These are phyloP conservation scores for Thuja plicata DNA, from an alignment of 83 land plant genomes.

Conservation along the genomic window DNA sequence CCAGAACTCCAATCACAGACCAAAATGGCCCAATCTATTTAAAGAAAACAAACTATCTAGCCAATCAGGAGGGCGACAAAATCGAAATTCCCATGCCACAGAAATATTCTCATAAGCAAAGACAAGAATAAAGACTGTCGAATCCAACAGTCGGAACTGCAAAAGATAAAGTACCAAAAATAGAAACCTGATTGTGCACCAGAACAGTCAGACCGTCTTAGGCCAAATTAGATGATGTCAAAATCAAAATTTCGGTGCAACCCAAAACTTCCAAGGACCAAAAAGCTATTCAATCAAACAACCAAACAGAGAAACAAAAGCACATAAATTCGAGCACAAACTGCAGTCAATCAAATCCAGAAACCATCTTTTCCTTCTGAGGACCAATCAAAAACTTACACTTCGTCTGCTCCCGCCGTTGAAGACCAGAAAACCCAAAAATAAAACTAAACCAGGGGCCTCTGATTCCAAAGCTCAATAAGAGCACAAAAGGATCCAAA, in stretches of 20 bases:
- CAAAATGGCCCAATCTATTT: neutral
- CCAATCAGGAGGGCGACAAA: neutral
- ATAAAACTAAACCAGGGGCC: neutral
- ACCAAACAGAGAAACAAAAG: neutral
- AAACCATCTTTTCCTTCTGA: neutral
- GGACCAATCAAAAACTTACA: neutral
- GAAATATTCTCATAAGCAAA: neutral
- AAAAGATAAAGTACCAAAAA: neutral
- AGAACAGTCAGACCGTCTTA: neutral
- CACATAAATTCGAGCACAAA: neutral
- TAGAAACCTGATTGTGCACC: neutral
- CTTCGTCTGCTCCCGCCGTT: neutral
- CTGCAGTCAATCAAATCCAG: neutral
- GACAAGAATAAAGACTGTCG: neutral
- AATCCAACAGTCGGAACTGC: neutral
- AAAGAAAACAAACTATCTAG: neutral
- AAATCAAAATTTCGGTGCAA: neutral
- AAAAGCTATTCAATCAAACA: neutral
- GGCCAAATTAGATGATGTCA: neutral
- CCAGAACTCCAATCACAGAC: neutral
- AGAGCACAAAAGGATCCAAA: neutral
- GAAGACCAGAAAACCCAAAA: neutral
- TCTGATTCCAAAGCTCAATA: neutral
- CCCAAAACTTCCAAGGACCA: neutral
- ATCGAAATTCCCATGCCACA: neutral